phyloP scores from a whole-genome alignment of 805 yeast genomes.

The Ogataea chonburiensis region DNA sequence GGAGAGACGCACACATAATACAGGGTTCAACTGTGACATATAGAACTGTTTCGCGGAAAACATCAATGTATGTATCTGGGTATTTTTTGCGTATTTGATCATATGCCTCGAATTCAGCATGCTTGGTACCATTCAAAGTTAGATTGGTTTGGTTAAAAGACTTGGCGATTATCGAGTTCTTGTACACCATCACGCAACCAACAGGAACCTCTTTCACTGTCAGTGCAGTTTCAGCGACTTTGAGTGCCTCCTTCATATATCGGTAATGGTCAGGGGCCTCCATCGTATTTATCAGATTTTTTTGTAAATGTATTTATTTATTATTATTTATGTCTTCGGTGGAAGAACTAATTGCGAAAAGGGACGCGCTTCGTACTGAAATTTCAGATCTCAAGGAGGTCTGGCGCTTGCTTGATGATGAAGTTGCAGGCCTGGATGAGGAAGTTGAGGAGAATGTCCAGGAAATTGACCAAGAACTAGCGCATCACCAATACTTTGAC shows the following conservation, averaged over 20 bases:
- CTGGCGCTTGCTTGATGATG: conserved; percentile 1
- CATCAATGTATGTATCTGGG: conserved; percentile 26
- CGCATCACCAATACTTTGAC: conserved; percentile 33
- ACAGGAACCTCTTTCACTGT: conserved; percentile 78
- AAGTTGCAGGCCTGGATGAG: conserved; percentile 4
- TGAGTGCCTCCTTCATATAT: conserved; percentile 52
- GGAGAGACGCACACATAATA: conserved; percentile 94
- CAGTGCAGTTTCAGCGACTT: conserved; percentile 64
- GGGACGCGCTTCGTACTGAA: conserved; percentile 1
- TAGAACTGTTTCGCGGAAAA: conserved; percentile 58
- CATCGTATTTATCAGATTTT: conserved; percentile 2
- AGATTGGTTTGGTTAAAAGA: conserved; percentile 88
- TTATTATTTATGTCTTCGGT: conserved; percentile 1
- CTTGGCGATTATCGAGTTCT: conserved; percentile 55
- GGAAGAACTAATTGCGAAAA: conserved; percentile 4
- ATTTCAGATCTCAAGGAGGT: conserved; percentile 1
- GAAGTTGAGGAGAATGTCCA: conserved; percentile 7
- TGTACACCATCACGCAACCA: conserved; percentile 66
- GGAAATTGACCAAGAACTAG: conserved; percentile 16
- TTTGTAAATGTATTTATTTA: conserved; percentile 4
- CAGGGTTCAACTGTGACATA: conserved; percentile 98
- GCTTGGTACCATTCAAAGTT: conserved; percentile 82
- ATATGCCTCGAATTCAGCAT: conserved; percentile 89
- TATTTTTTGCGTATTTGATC: conserved; percentile 44
- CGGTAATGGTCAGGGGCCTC: conserved; percentile 24